Evolutionary conservation across 352 stramenopile species (phyloP).

Genomic region (Saprolegnia parasitica): DNA sequence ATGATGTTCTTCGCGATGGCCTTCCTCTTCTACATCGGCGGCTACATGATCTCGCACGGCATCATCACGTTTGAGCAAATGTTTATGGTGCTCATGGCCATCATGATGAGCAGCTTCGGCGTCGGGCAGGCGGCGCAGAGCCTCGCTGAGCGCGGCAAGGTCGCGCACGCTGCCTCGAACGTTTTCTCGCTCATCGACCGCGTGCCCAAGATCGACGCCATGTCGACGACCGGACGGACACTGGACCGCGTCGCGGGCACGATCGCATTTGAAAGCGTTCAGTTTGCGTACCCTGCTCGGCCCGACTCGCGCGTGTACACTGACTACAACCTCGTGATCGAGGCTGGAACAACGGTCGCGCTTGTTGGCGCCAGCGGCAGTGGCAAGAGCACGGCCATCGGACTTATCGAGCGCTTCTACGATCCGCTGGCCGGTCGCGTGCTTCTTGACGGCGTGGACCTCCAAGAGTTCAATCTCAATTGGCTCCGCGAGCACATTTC

Average conservation of each 20-base stretch:
- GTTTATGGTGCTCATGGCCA: slow-evolving; percentile 47
- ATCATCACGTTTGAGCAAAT: slow-evolving; percentile 45
- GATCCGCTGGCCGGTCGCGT: slow-evolving; percentile 54
- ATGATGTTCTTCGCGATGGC: slow-evolving; percentile 46
- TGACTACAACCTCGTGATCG: slow-evolving; percentile 77
- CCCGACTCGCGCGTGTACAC: slow-evolving; percentile 66
- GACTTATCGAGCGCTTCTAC: slow-evolving; percentile 69
- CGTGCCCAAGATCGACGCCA: slow-evolving; percentile 39
- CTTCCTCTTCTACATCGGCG: slow-evolving; percentile 58
- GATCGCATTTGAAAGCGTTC: slow-evolving; percentile 61
- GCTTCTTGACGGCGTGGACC: slow-evolving; percentile 66
- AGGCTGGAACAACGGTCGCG: slow-evolving; percentile 56
- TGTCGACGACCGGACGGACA: slow-evolving; percentile 26
- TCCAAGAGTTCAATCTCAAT: slow-evolving; percentile 63
- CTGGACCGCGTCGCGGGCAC: slow-evolving; percentile 39
- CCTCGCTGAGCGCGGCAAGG: slow-evolving; percentile 47
- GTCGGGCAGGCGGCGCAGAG: slow-evolving; percentile 52
- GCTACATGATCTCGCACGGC: slow-evolving; percentile 39
- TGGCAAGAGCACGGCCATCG: slow-evolving; percentile 67
- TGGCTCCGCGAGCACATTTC: slow-evolving; percentile 58
- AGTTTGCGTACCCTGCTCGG: slow-evolving; percentile 72
- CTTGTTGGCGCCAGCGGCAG: slow-evolving; percentile 57
- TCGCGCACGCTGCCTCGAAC: slow-evolving; percentile 44
- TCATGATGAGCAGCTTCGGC: slow-evolving; percentile 53
- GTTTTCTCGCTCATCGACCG: slow-evolving; percentile 85